These are phyloP conservation scores for Linderina pennispora DNA, from an alignment of 192 early-diverging fungal species.

Conservation along the genomic window DNA sequence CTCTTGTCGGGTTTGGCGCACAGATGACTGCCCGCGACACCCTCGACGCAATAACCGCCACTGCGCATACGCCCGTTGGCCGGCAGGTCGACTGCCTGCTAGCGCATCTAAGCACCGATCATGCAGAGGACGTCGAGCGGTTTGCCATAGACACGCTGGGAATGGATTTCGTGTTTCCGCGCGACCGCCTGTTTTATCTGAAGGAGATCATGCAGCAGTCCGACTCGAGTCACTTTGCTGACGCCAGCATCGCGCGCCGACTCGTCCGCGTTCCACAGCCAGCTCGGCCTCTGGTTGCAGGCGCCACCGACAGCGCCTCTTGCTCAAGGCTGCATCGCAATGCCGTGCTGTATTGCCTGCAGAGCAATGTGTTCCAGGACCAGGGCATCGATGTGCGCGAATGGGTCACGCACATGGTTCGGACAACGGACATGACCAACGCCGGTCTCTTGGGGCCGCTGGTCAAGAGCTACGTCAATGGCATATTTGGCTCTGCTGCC, in stretches of 20 bases:
- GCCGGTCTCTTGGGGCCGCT: slow-evolving; percentile 14
- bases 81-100: slow-evolving; percentile 21
- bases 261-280: slow-evolving; percentile 1
- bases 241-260: slow-evolving; percentile 12
- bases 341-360: slow-evolving; percentile 22
- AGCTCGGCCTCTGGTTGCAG: not conserved
- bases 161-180: slow-evolving; percentile 39
- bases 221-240: slow-evolving; percentile 3
- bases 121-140: slow-evolving; percentile 10
- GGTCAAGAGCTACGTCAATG: slow-evolving; percentile 31
- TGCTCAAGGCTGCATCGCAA: slow-evolving; percentile 6
- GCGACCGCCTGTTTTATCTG: slow-evolving; percentile 35
- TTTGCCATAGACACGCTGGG: slow-evolving; percentile 11
- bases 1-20: slow-evolving; percentile 21
- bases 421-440: slow-evolving; percentile 1
- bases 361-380: slow-evolving; percentile 29
- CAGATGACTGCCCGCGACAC: slow-evolving; percentile 7
- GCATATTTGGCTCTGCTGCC: slow-evolving; percentile 21
- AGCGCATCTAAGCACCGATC: slow-evolving; percentile 18
- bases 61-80: slow-evolving; percentile 1
- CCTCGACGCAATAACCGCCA: slow-evolving; percentile 1
- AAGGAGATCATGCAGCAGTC: slow-evolving; percentile 21
- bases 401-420: slow-evolving; percentile 29
- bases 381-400: slow-evolving; percentile 32
- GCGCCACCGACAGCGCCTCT: not conserved